phyloP scores from a whole-genome alignment of 2,329 filamentous ascomycete species.

The Colletotrichum sp. region DNA sequence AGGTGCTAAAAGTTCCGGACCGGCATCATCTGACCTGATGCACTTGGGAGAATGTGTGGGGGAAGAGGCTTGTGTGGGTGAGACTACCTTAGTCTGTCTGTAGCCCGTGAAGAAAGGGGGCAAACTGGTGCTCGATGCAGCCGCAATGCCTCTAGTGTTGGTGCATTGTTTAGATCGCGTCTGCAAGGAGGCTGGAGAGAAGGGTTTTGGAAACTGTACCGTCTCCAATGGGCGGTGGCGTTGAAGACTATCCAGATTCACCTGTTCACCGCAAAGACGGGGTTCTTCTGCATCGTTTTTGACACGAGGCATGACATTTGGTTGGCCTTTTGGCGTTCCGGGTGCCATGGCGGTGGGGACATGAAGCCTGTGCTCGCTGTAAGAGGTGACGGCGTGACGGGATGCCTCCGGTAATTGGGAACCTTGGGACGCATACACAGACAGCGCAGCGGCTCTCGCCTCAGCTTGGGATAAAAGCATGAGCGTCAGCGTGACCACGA shows the following conservation, averaged over 20 bases:
- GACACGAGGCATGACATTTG: slow-evolving; percentile 2
- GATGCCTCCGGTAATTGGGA: neutral
- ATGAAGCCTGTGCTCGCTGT: neutral
- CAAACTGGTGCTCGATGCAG: neutral
- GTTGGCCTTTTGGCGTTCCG: neutral
- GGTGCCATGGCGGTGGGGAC: neutral
- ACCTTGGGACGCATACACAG: neutral
- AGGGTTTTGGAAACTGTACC: slow-evolving; percentile 3
- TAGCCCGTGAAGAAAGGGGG: neutral
- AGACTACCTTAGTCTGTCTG: neutral
- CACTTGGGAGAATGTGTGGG: neutral
- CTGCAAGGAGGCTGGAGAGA: slow-evolving; percentile 1
- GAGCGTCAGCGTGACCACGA: neutral
- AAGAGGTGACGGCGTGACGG: neutral
- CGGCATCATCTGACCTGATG: slow-evolving; percentile 14
- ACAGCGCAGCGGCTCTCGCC: neutral
- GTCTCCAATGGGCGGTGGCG: neutral
- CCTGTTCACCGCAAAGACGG: neutral
- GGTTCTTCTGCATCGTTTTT: neutral
- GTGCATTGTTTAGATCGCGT: neutral
- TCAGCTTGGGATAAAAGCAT: slow-evolving; percentile 2
- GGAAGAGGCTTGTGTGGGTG: neutral
- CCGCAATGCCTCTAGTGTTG: neutral
- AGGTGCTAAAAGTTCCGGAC: slow-evolving; percentile 19
- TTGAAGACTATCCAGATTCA: neutral